Evolutionary conservation across 1,284 basidiomycete species (phyloP).

Genomic region (Cutaneotrichosporon spelunceum): DNA sequence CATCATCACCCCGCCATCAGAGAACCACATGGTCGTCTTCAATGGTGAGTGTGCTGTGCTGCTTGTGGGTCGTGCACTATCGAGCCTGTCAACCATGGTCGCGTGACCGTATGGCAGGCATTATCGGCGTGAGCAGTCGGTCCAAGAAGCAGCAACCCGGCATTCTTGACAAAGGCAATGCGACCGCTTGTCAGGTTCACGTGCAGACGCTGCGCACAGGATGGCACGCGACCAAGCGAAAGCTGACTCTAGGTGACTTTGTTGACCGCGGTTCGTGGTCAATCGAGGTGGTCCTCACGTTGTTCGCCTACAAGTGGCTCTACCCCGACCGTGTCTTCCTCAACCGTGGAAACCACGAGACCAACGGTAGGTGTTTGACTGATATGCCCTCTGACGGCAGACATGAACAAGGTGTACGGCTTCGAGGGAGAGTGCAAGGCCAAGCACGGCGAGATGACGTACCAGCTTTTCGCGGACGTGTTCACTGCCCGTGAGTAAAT

Average conservation of each 20-base stretch:
- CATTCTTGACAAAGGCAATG: no score
- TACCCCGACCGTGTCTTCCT: slow-evolving; percentile 82
- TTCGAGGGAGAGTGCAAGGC: slow-evolving; percentile 97
- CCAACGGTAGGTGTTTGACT: slow-evolving; percentile 54
- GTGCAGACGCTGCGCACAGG: background rate
- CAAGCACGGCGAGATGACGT: slow-evolving; percentile 88
- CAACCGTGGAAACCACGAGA: slow-evolving; percentile 96
- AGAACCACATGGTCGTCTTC: slow-evolving; percentile 81
- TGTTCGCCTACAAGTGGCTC: slow-evolving; percentile 96
- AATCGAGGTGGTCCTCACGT: slow-evolving; percentile 89
- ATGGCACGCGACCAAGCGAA: background rate
- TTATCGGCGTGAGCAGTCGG: background rate
- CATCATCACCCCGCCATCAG: slow-evolving; percentile 77
- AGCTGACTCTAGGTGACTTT: slow-evolving; percentile 59
- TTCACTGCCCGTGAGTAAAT: slow-evolving; percentile 75
- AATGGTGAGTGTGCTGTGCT: slow-evolving; percentile 56
- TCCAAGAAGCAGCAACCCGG: no score
- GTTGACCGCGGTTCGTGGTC: slow-evolving; percentile 96
- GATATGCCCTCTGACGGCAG: slow-evolving; percentile 50
- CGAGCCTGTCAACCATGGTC: no score
- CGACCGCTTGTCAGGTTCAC: background rate
- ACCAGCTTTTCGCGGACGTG: slow-evolving; percentile 81
- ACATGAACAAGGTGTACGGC: slow-evolving; percentile 77
- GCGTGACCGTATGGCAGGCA: background rate
- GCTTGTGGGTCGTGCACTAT: background rate